Base-by-base conservation (phyloP, 306 rosid genomes). In the Argentina anserina region DNA sequence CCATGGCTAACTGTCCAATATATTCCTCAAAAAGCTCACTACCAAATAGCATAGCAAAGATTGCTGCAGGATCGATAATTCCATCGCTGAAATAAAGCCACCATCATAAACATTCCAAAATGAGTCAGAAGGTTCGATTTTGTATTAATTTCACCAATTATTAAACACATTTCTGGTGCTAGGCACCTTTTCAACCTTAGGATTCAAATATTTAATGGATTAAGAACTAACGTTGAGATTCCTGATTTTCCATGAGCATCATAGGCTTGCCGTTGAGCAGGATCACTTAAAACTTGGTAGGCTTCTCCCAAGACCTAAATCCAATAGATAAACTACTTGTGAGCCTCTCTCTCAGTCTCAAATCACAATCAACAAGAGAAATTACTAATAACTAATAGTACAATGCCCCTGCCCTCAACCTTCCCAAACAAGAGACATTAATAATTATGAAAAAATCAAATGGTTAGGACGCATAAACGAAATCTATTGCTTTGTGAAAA, bases 11-110 rank as follows among this genome's bases (percentile, higher is more conserved):
- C 86, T 91, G 91, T 68, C 98, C 98, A 45, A 94, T 94, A 76
- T 94, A 91, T 72, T 94, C 98, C 84, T 94, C 97, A 85, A 94
- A 94, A 79, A 94, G 96, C 82, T 94, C 98, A 83, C 96, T 94
- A 73, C 98, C 98, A 79, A 94, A 94, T 66, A 94, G 97, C 98
- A 94, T 94, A 14, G 98, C 98, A 69, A 94, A 94, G 75, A 94
- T 94, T 34, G 98, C 98, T 52, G 98, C 98, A 58, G 98, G 98
- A 70, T 94, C 98, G 73, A 94, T 94, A 79, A 94, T 94, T 70
- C 89, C 89, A 12, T 94, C 98, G 15, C 98, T 94, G 92, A 81
- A 76, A 20, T 47, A 72, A 34, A 14, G 21, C 43, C 15, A 62
- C 31, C 23, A 67, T 63, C 31, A 43, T 40, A 71, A 72, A 29